Percentiles rank a stretch among this genome's conserved stretches.
These are phyloP conservation scores for Picochlorum sp. DNA, from an alignment of 139 green algal genomes.

Conservation along the genomic window DNA sequence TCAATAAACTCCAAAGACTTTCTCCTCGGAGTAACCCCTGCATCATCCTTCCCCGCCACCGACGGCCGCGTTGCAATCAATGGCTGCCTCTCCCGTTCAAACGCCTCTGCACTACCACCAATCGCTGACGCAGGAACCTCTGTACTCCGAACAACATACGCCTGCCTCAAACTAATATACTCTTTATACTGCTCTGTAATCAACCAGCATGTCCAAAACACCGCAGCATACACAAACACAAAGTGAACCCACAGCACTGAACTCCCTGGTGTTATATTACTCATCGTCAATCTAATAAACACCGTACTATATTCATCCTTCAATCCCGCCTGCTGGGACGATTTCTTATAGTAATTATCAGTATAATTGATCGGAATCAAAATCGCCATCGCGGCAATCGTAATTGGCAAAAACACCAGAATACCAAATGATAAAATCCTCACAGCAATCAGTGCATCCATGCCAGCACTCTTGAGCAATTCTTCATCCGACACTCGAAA, in stretches of 20 bases:
- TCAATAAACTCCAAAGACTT: slow-evolving; percentile 1
- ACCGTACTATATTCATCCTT: slow-evolving; percentile 14
- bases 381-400: slow-evolving; percentile 19
- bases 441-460: slow-evolving; percentile 34
- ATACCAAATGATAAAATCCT: slow-evolving; percentile 31
- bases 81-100: background rate
- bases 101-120: background rate
- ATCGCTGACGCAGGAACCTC: background rate
- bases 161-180: slow-evolving; percentile 30
- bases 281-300: slow-evolving; percentile 34
- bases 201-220: slow-evolving; percentile 24
- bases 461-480: slow-evolving; percentile 33
- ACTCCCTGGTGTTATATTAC: slow-evolving; percentile 20
- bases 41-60: too few species aligned
- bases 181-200: slow-evolving; percentile 33
- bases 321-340: background rate
- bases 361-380: slow-evolving; percentile 27
- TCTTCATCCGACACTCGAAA: slow-evolving; percentile 37
- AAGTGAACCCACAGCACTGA: slow-evolving; percentile 28
- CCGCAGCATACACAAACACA: slow-evolving; percentile 18
- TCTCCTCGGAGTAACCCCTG: too few species aligned
- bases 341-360: slow-evolving; percentile 4
- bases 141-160: slow-evolving; percentile 23
- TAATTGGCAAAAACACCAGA: slow-evolving; percentile 37
- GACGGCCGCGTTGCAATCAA: slow-evolving; percentile 1